Percentiles rank a stretch among this genome's conserved stretches.
Evolutionary conservation across 2,329 filamentous ascomycete species (phyloP).

Genomic region (Beauveria bassiana): DNA sequence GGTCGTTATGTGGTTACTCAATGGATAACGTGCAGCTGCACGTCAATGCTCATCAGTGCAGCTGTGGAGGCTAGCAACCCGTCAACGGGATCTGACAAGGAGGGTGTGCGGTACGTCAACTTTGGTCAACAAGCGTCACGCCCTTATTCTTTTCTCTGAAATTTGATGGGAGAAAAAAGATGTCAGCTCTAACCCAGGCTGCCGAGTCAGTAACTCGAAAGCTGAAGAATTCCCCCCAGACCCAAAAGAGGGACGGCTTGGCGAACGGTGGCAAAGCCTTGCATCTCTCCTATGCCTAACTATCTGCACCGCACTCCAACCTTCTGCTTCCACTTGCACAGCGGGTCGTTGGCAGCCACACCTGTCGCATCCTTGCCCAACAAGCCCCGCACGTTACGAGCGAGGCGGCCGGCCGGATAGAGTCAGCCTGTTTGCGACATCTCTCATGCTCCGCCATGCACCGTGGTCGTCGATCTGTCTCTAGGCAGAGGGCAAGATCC

Average conservation of each 20-base stretch:
- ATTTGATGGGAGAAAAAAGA: neutral
- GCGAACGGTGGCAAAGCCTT: neutral
- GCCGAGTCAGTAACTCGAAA: neutral
- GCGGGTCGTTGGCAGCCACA: slow-evolving; percentile 5
- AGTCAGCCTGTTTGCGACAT: neutral
- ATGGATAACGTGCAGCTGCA: slow-evolving; percentile 5
- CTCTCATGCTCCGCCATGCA: neutral
- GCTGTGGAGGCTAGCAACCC: neutral
- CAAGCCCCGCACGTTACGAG: slow-evolving; percentile 2
- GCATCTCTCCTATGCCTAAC: neutral
- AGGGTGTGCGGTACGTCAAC: neutral
- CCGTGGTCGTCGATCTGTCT: slow-evolving; percentile 6
- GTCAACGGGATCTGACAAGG: slow-evolving; percentile 5
- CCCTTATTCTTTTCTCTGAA: neutral
- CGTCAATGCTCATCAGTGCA: slow-evolving; percentile 7
- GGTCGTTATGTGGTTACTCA: too few species aligned
- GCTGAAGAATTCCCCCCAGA: neutral
- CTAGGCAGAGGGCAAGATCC: neutral
- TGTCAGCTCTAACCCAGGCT: neutral
- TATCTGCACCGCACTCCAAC: neutral
- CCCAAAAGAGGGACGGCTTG: neutral
- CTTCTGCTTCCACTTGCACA: neutral
- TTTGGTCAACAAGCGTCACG: neutral
- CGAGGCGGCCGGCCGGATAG: neutral
- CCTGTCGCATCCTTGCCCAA: neutral